Evolutionary conservation across 768 basidiomycete genomes (phyloP), one percentile per base, ranked within the genome.

Genomic region (Trametes coccinea): DNA sequence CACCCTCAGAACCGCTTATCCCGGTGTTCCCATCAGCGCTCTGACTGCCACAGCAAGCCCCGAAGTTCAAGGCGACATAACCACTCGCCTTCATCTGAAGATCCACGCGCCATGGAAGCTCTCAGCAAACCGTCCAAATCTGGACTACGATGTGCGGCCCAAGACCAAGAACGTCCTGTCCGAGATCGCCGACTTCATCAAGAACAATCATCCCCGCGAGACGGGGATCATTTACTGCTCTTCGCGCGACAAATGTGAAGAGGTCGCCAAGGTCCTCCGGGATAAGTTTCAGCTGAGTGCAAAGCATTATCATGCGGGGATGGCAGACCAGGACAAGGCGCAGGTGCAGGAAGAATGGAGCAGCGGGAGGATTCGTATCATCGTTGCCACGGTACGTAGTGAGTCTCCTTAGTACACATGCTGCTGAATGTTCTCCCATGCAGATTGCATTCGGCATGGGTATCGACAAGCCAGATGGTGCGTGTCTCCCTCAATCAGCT

Each of bases 401-500:
- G 30, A 6, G 22, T 22, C 29, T 13, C 16, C 11, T 7, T 2
- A 29, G 6, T 52, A 33, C 40, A 46, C n/a, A 49, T 53, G 10
- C 30, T 22, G 22, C 22, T 22, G 22, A 22, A 22, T 22, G 22
- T 1, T 22, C 22, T 22, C 22, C 7, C 29, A 17, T 70, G 17
- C 17, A 95, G 93, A 86, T 95, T 65, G 95, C 95, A 0, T 98
- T 98, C 72, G 96, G 96, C 10, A 98, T 98, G 95, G 95, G 96
- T 0, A 92, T 96, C 52, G 92, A 95, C 74, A 95, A 95, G 72
- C 73, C 86, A 5, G 83, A 92, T 67, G 90, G 89, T 89, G 71
- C 63, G 77, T 53, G 13, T 2, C 13, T 9, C 13, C 37, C 5
- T 16, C 14, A 41, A 13, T 50, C 33, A 31, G 14, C 2, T 13